phyloP scores from a whole-genome alignment of 208 protist genomes.

The Leishmania guyanensis region DNA sequence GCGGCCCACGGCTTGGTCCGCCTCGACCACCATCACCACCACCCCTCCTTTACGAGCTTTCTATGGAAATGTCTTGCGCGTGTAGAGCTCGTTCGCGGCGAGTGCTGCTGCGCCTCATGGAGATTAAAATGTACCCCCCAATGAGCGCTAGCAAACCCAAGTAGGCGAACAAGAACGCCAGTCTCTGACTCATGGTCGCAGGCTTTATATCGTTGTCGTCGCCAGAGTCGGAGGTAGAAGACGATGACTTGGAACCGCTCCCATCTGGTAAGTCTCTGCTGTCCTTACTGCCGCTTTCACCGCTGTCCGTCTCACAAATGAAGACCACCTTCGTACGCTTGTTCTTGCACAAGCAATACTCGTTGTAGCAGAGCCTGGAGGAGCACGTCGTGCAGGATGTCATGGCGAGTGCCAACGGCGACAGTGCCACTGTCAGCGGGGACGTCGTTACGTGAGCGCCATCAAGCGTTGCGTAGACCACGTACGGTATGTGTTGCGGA shows the following conservation, averaged over 20 bases:
- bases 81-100: conserved; percentile 1
- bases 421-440: conserved; percentile 52
- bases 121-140: conserved; percentile 30
- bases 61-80: conserved; percentile 29
- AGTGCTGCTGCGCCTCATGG: conserved; percentile 22
- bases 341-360: conserved; percentile 40
- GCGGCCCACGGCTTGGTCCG: background rate
- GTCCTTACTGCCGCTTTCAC: conserved; percentile 15
- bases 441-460: conserved; percentile 31
- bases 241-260: background rate
- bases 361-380: conserved; percentile 46
- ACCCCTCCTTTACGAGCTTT: conserved; percentile 5
- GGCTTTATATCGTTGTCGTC: conserved; percentile 3
- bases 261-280: conserved; percentile 25
- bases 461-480: conserved; percentile 42
- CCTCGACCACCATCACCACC: conserved; percentile 4
- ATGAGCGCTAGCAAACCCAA: conserved; percentile 40
- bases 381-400: conserved; percentile 37
- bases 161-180: conserved; percentile 42
- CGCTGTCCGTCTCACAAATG: conserved; percentile 15
- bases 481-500: conserved; percentile 5
- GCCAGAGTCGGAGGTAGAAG: background rate
- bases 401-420: conserved; percentile 62
- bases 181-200: conserved; percentile 23
- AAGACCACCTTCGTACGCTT: conserved; percentile 20